Conservation (phyloP, 2,329 filamentous ascomycete genomes). For the Aspergillus sp. region DNA sequence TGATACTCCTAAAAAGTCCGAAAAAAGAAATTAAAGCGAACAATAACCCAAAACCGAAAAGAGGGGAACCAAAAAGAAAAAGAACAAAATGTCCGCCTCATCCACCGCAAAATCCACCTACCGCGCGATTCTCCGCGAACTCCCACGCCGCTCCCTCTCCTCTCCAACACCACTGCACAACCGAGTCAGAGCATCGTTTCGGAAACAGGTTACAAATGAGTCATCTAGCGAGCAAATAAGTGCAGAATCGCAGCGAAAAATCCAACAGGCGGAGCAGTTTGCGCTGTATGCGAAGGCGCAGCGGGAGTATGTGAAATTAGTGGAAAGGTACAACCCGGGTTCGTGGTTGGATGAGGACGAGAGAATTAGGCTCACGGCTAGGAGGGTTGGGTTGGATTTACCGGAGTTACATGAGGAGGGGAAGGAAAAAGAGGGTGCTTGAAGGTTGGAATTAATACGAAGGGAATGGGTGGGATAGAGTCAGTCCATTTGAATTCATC, state of each 20-base stretch:
- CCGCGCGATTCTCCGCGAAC: conserved; percentile 82
- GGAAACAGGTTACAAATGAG: conserved; percentile 30
- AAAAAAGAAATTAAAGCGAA: neutral
- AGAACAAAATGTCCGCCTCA: conserved; percentile 24
- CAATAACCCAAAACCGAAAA: neutral
- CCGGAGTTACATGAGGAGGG: conserved; percentile 76
- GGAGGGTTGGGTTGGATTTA: conserved; percentile 87
- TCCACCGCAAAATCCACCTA: conserved; percentile 70
- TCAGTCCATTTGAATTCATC: neutral
- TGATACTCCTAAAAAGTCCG: neutral
- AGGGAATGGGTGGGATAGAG: neutral
- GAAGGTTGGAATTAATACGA: neutral
- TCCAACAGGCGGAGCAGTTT: conserved; percentile 70
- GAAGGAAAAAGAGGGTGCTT: conserved; percentile 13
- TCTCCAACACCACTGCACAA: conserved; percentile 68
- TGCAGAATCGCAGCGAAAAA: conserved; percentile 21
- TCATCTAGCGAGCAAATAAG: neutral
- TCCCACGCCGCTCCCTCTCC: conserved; percentile 68
- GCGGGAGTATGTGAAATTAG: conserved; percentile 72
- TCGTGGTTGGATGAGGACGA: conserved; percentile 85
- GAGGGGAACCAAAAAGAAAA: neutral
- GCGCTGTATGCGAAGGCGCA: conserved; percentile 82
- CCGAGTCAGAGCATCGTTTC: conserved; percentile 66
- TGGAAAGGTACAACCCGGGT: conserved; percentile 92
- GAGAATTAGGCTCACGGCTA: conserved; percentile 76